Base-by-base conservation (phyloP, 2,329 filamentous ascomycete genomes). In the Zasmidium cellare region DNA sequence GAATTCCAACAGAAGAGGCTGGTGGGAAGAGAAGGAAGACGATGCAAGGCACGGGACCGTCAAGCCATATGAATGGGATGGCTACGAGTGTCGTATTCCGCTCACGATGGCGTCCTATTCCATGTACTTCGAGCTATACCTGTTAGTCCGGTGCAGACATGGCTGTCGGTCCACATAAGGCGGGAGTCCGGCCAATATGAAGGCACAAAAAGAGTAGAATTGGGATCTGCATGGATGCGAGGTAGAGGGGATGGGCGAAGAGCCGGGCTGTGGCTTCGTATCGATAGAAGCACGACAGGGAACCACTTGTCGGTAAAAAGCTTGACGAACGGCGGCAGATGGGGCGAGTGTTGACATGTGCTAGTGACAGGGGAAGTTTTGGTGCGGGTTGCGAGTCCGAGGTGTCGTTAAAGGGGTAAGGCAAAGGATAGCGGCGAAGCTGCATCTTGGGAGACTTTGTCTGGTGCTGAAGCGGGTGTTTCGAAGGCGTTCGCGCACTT, bases 1-100 rank as follows among this genome's bases (percentile, higher is more conserved):
- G n/a, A 41, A n/a, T 18, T 41, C 35, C 35, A 41, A 41, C 35
- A 41, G 35, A 41, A 41, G n/a, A 18, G 35, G 12, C n/a, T 14
- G 35, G 35, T 41, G 16, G n/a, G 16, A 41, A 41, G 22, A 28
- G 25, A 24, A 51, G 25, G 14, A 38, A 35, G 48, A 51, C 9
- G 48, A 35, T 20, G 35, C 14, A 35, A 20, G 25, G 35, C 28
- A 38, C 25, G 20, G 19, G 23, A 25, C 14, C 9, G 9, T 20
- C 28, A 24, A 51, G 48, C 25, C 48, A 51, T 51, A 51, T 51
- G 25, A 51, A 51, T 51, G 48, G 12, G 24, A 19, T 16, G 48
- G 25, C 25, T 28, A 11, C 25, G 11, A 11, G 5, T 28, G 35
- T 41, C 35, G 35, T 41, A 41, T 41, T 41, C 35, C 35, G 35